Evolutionary conservation across 2,329 filamentous ascomycete species (phyloP).

Genomic region (Teratosphaeria zuluensis): DNA sequence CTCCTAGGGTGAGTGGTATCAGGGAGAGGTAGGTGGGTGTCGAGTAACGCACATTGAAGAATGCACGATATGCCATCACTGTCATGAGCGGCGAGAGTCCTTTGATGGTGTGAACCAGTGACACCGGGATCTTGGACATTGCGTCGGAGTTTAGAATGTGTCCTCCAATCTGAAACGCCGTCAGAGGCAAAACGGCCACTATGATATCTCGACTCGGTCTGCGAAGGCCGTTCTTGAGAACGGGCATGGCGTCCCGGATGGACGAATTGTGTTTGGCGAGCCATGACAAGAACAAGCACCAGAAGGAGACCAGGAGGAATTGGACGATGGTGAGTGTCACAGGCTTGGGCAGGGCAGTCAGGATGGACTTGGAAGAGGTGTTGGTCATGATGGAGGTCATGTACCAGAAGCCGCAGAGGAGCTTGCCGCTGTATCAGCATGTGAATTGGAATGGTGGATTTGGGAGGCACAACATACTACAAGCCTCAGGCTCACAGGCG

Average conservation of each 20-base stretch:
- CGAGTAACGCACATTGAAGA: slow-evolving; percentile 84
- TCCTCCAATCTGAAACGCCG: slow-evolving; percentile 84
- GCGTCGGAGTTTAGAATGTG: slow-evolving; percentile 91
- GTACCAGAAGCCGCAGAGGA: slow-evolving; percentile 86
- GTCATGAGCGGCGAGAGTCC: slow-evolving; percentile 93
- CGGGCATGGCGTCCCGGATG: slow-evolving; percentile 62
- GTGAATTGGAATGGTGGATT: background rate
- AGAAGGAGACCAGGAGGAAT: slow-evolving; percentile 83
- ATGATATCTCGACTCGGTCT: slow-evolving; percentile 73
- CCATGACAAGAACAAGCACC: slow-evolving; percentile 73
- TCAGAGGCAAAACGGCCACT: slow-evolving; percentile 77
- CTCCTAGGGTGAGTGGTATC: slow-evolving; percentile 80
- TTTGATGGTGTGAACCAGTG: slow-evolving; percentile 96
- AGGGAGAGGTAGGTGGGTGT: slow-evolving; percentile 68
- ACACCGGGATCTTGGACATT: slow-evolving; percentile 89
- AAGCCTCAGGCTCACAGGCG: slow-evolving; percentile 78
- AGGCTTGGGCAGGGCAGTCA: slow-evolving; percentile 82
- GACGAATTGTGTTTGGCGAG: slow-evolving; percentile 62
- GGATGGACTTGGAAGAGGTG: slow-evolving; percentile 93
- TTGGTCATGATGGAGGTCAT: slow-evolving; percentile 91
- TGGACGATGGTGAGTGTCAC: slow-evolving; percentile 87
- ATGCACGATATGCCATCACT: slow-evolving; percentile 79
- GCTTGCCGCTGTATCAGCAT: slow-evolving; percentile 41
- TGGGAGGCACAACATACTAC: slow-evolving; percentile 51
- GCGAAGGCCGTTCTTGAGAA: slow-evolving; percentile 74